Evolutionary conservation across 2,329 filamentous ascomycete species (phyloP).

Genomic region (Plectosphaerella sp.): DNA sequence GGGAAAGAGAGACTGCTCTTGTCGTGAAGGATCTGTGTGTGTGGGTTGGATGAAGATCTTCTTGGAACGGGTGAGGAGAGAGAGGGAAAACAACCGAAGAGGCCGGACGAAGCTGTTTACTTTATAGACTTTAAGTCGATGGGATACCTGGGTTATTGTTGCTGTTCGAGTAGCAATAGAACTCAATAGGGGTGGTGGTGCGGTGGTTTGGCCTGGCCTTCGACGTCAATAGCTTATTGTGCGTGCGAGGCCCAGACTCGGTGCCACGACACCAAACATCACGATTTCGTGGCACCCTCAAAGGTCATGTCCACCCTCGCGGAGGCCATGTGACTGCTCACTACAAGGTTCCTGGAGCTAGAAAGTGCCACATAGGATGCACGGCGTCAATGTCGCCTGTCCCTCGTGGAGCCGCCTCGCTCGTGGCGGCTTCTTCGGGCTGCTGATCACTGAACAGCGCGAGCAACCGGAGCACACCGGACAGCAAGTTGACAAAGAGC

Average conservation of each 20-base stretch:
- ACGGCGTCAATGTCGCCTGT: neutral
- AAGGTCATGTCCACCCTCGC: neutral
- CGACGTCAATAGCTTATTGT: neutral
- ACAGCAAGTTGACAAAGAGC: no score
- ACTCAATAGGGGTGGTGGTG: neutral
- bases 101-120: neutral
- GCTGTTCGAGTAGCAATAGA: neutral
- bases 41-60: neutral
- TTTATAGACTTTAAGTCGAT: neutral
- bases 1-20: neutral
- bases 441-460: neutral
- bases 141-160: conserved; percentile 3
- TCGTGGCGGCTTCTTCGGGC: neutral
- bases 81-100: neutral
- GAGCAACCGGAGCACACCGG: no score
- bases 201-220: neutral
- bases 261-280: neutral
- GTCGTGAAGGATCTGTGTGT: conserved; percentile 1
- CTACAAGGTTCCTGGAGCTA: neutral
- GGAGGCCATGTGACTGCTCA: neutral
- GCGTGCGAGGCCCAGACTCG: neutral
- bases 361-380: neutral
- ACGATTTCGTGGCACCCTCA: neutral
- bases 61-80: conserved; percentile 3
- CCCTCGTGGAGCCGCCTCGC: neutral